Conservation (phyloP, 331 rosid genomes). For the Phaseolus coccineus region DNA sequence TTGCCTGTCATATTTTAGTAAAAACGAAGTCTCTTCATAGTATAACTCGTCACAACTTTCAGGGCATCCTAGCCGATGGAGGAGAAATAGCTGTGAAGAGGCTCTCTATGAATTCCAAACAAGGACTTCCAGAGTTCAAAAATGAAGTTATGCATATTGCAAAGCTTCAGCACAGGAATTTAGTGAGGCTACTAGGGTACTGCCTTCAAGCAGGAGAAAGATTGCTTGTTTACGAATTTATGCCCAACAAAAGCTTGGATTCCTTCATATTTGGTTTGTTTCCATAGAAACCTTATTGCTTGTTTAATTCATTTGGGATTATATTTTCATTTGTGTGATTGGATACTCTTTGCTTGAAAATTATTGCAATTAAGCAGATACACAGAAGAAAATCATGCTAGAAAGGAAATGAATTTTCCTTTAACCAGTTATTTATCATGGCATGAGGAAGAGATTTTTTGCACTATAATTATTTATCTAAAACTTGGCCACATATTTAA, state of each 20-base stretch:
- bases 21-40: background rate
- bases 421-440: background rate
- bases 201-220: conserved; percentile 42
- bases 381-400: background rate
- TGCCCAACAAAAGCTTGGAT: conserved; percentile 29
- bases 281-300: background rate
- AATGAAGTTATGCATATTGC: conserved; percentile 40
- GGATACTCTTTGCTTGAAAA: background rate
- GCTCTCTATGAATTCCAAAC: conserved; percentile 36
- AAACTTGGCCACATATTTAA: conserved; percentile 5
- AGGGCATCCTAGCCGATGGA: conserved; percentile 40
- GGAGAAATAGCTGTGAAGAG: conserved; percentile 42
- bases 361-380: background rate
- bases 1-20: background rate
- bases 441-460: background rate
- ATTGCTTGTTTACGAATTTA: conserved; percentile 30
- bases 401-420: conserved; percentile 3
- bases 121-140: conserved; percentile 40
- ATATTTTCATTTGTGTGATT: background rate
- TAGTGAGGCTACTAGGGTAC: conserved; percentile 41
- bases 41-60: background rate
- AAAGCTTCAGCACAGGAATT: conserved; percentile 43
- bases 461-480: no score
- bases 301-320: background rate
- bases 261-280: conserved; percentile 44